Conservation (phyloP, 306 rosid genomes). For the Rosa multiflora region DNA sequence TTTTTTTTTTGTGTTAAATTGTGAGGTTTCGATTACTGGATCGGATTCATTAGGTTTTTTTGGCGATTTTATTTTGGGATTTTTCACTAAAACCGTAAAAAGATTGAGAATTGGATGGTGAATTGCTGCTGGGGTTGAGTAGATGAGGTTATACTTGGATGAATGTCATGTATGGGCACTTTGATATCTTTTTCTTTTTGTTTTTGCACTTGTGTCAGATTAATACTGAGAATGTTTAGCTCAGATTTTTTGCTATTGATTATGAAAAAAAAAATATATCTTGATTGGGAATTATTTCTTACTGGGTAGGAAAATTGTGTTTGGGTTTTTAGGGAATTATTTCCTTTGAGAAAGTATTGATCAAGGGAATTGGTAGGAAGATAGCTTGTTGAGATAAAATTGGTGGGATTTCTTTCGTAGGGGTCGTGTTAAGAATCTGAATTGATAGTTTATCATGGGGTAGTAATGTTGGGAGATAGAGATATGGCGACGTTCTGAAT, state of each 20-base stretch:
- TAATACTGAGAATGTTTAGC: background rate
- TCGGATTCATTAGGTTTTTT: background rate
- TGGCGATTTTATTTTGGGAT: background rate
- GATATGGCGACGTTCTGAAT: no score
- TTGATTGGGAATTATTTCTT: background rate
- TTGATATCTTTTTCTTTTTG: background rate
- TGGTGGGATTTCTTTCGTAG: no score
- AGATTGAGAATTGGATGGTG: background rate
- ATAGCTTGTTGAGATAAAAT: background rate
- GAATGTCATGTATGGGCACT: background rate
- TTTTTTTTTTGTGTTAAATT: background rate
- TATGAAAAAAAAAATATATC: background rate
- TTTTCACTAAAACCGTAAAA: background rate
- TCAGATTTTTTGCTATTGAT: background rate
- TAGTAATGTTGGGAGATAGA: no score
- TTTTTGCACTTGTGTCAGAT: background rate
- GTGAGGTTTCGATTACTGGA: background rate
- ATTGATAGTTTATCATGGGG: no score
- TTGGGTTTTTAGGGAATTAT: background rate
- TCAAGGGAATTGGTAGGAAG: background rate
- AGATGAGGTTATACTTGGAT: background rate
- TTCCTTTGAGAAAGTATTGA: background rate
- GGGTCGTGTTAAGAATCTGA: no score
- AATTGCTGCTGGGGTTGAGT: background rate
- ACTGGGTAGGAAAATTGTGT: background rate